phyloP scores from a whole-genome alignment of 2,329 filamentous ascomycete genomes.

The Fusarium nisikadoi region DNA sequence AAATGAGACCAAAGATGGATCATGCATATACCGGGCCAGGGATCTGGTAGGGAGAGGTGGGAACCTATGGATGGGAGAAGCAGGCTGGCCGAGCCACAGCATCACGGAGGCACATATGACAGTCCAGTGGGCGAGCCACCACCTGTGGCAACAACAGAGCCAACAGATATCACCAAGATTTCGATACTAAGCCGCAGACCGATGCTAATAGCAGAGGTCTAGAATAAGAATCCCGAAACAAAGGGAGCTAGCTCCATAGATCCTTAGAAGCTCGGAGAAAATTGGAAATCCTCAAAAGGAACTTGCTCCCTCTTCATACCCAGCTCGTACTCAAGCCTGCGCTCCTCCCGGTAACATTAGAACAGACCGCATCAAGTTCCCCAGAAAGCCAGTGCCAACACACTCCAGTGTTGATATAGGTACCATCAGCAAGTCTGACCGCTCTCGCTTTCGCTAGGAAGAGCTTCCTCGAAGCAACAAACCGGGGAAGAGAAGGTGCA shows the following conservation, averaged over 20 bases:
- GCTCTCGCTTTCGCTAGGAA: too few species aligned
- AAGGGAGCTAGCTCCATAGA: too few species aligned
- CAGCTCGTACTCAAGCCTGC: too few species aligned
- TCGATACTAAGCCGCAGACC: too few species aligned
- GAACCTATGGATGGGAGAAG: neutral
- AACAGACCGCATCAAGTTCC: constrained; percentile 1
- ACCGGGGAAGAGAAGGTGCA: too few species aligned
- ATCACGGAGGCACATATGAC: neutral
- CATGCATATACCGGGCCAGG: neutral
- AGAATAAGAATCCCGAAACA: too few species aligned
- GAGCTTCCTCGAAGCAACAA: too few species aligned
- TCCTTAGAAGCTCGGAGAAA: too few species aligned
- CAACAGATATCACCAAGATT: too few species aligned
- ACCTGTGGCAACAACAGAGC: neutral
- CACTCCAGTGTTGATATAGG: neutral
- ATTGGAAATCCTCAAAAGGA: too few species aligned
- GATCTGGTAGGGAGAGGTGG: neutral
- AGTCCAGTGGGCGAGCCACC: neutral
- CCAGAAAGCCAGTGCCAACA: constrained; percentile 16
- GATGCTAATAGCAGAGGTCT: too few species aligned
- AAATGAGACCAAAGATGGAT: neutral
- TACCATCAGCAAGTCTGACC: neutral
- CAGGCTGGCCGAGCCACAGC: neutral
- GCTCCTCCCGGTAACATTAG: neutral
- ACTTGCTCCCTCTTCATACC: too few species aligned